These are phyloP conservation scores for Rhipidocladum racemiflorum DNA, from an alignment of 176 grass and related monocot species.

Conservation along the genomic window DNA sequence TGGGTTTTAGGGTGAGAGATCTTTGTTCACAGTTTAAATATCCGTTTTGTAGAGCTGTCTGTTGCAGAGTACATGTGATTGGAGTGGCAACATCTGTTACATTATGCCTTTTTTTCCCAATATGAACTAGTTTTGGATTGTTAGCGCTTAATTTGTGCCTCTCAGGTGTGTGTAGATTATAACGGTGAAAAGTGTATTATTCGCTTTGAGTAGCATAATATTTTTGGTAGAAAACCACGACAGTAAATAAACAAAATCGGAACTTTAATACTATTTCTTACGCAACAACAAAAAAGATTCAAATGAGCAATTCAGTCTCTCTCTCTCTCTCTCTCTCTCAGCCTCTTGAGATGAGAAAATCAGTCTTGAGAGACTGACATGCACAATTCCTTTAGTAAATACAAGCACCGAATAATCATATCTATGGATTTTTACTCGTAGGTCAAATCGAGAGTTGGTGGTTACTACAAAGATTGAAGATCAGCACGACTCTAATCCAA, in stretches of 20 bases:
- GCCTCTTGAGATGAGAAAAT: background rate
- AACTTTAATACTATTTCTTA: background rate
- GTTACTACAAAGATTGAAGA: background rate
- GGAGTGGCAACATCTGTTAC: background rate
- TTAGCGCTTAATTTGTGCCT: background rate
- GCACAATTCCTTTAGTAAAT: background rate
- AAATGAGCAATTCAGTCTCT: background rate
- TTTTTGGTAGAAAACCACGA: background rate
- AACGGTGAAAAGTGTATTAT: background rate
- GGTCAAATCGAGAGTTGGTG: background rate
- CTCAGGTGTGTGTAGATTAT: background rate
- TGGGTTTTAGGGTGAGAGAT: background rate
- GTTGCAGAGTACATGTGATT: background rate
- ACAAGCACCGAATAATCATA: background rate
- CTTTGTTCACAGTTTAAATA: background rate
- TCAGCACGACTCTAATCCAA: background rate
- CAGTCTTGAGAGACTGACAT: background rate
- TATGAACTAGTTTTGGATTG: background rate
- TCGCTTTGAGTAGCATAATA: background rate
- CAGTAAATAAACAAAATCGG: background rate
- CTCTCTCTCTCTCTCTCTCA: background rate
- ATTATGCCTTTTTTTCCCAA: background rate
- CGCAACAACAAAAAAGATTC: background rate
- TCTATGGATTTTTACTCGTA: background rate
- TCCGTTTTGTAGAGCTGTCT: background rate